phyloP scores from a whole-genome alignment of 495 filamentous ascomycete genomes.

The Aspergillus indologenus region DNA sequence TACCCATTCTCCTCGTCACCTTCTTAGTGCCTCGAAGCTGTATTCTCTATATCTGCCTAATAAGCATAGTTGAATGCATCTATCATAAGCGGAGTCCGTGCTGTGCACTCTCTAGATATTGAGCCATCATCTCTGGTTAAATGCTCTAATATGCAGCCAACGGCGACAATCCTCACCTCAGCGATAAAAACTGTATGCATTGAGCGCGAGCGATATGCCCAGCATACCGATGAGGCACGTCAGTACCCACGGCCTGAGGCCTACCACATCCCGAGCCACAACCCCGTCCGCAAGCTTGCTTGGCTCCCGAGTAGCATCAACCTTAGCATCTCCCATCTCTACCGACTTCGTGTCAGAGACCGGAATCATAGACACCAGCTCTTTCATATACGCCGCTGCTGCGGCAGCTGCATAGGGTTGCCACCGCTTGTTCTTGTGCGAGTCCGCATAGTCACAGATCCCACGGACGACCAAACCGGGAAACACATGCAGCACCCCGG shows the following conservation, averaged over 20 bases:
- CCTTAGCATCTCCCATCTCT: too few species aligned
- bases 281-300: neutral
- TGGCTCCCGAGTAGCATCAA: too few species aligned
- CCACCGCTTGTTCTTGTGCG: slow-evolving; percentile 15
- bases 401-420: slow-evolving; percentile 8
- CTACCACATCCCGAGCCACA: neutral
- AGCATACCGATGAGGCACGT: neutral
- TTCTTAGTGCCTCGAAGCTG: too few species aligned
- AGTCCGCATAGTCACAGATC: slow-evolving; percentile 15
- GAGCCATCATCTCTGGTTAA: too few species aligned
- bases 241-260: too few species aligned
- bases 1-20: too few species aligned
- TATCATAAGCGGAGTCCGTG: too few species aligned
- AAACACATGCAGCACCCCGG: neutral
- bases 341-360: too few species aligned
- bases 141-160: too few species aligned
- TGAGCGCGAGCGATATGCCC: neutral
- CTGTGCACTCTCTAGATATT: too few species aligned
- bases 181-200: neutral
- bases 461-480: slow-evolving; percentile 11
- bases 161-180: neutral
- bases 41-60: too few species aligned
- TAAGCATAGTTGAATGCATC: too few species aligned
- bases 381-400: slow-evolving; percentile 10
- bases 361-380: slow-evolving; percentile 1